Evolutionary conservation across 2,329 filamentous ascomycete genomes (phyloP).

Genomic region (Fusarium lyarnte): DNA sequence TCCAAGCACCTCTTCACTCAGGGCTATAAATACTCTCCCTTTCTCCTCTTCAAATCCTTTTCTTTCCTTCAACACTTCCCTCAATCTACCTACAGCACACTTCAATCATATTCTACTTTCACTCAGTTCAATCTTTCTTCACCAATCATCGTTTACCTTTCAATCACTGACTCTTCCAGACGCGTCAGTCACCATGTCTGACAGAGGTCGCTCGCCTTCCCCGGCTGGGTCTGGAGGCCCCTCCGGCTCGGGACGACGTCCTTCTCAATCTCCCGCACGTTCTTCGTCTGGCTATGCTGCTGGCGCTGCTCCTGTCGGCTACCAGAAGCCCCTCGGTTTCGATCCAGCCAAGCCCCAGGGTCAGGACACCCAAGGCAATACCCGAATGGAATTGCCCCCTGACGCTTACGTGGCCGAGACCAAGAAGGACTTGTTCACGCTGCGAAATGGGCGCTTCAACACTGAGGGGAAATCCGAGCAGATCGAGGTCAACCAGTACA

Average conservation of each 20-base stretch:
- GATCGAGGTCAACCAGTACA: conserved; percentile 78
- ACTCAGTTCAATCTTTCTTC: background rate
- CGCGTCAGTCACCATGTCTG: conserved; percentile 45
- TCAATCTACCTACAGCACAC: background rate
- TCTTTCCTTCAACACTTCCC: background rate
- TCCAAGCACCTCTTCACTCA: background rate
- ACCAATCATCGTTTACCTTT: background rate
- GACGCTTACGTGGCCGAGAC: conserved; percentile 60
- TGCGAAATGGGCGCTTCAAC: conserved; percentile 59
- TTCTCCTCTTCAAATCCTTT: background rate
- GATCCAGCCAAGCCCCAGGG: conserved; percentile 55
- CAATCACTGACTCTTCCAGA: conserved; percentile 7
- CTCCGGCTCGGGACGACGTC: conserved; percentile 23
- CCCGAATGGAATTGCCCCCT: conserved; percentile 66
- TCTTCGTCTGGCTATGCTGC: conserved; percentile 33
- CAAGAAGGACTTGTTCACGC: conserved; percentile 48
- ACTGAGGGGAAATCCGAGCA: conserved; percentile 63
- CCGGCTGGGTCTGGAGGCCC: conserved; percentile 28
- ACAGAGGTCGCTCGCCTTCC: conserved; percentile 45
- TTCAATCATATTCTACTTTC: background rate
- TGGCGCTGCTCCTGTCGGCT: conserved; percentile 30
- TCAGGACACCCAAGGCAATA: conserved; percentile 49
- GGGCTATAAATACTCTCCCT: background rate
- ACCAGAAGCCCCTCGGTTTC: conserved; percentile 49
- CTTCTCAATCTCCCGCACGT: conserved; percentile 34